Base-by-base conservation (phyloP, 208 protist genomes). In the Lotmaria passim region DNA sequence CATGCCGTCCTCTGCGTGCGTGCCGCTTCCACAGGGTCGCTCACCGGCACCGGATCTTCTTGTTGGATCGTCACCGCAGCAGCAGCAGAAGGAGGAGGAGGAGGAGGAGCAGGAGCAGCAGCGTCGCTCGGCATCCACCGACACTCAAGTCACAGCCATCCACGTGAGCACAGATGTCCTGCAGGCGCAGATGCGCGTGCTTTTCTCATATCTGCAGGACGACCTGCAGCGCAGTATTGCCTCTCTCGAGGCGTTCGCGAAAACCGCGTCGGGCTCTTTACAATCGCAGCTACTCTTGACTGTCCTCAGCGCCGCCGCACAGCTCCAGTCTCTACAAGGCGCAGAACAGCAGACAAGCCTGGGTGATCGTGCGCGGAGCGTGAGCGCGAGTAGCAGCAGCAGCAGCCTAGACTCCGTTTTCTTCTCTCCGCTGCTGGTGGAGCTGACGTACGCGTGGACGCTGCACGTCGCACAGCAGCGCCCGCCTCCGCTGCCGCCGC, bases 401-500 rank as follows among this genome's bases (percentile, higher is more conserved):
- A 17, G n/a, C 43, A 23, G 11, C 11, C 43, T 17, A n/a, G 11
- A n/a, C 5, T 6, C 43, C 11, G 6, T 8, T 24, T 10, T 8
- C 17, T 4, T 50, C 41, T 50, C 58, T 1, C 68, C 81, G 11
- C 57, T 93, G 48, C 15, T 93, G 33, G 71, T 89, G 24, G 79
- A 88, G 61, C 52, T 93, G 26, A 60, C 82, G 19, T 93, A 84
- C 56, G 75, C 52, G n/a, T 93, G 81, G 74, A 86, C 74, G 39
- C 60, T 64, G 38, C 79, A 90, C 21, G 39, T 89, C 28, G 59
- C 52, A 19, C 43, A 10, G 44, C n/a, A 14, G 24, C 60, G 61
- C 15, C 31, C 41, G 8, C 70, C 60, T 0, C 75, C 67, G 28
- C 44, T 33, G 56, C 51, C 62, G 15, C 64, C 72, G 24, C 61